Evolutionary conservation across 352 stramenopile genomes (phyloP).

Genomic region (Phytophthora pini): DNA sequence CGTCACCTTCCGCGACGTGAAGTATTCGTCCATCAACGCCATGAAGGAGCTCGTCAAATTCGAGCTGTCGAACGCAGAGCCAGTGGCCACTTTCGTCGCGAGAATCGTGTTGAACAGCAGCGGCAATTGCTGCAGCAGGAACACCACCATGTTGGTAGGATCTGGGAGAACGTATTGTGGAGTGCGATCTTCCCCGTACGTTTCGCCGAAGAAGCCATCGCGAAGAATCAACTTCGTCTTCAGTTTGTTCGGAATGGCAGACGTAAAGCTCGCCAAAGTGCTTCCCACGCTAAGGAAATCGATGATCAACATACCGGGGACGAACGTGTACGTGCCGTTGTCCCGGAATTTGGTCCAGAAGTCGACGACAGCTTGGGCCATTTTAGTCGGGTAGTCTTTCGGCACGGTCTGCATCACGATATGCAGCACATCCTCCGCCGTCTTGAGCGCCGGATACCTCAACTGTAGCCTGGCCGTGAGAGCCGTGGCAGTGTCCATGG

Average conservation of each 20-base stretch:
- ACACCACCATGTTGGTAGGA: slow-evolving; percentile 19
- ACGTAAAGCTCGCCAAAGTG: slow-evolving; percentile 28
- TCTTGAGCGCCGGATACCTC: slow-evolving; percentile 27
- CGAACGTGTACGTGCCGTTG: slow-evolving; percentile 24
- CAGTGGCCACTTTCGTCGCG: slow-evolving; percentile 11
- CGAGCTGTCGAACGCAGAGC: slow-evolving; percentile 3
- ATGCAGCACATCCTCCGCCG: slow-evolving; percentile 26
- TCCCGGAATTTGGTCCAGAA: slow-evolving; percentile 18
- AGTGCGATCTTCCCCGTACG: slow-evolving; percentile 28
- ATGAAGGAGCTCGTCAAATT: slow-evolving; percentile 26
- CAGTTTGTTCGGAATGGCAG: slow-evolving; percentile 11
- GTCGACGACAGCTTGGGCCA: not conserved
- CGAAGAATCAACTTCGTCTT: slow-evolving; percentile 8
- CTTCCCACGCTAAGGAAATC: slow-evolving; percentile 24
- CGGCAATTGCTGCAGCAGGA: slow-evolving; percentile 34
- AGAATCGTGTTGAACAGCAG: slow-evolving; percentile 33
- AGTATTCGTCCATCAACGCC: slow-evolving; percentile 32
- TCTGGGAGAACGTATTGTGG: slow-evolving; percentile 31
- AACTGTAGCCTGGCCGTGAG: slow-evolving; percentile 36
- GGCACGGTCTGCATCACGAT: slow-evolving; percentile 11
- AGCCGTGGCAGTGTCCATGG: slow-evolving; percentile 23
- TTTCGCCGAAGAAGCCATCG: slow-evolving; percentile 28
- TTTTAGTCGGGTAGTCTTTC: not conserved
- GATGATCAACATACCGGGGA: slow-evolving; percentile 28
- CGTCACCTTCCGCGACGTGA: slow-evolving; percentile 27